These are phyloP conservation scores for Hibiscus trionum DNA, from an alignment of 345 rosid genomes.

Conservation along the genomic window DNA sequence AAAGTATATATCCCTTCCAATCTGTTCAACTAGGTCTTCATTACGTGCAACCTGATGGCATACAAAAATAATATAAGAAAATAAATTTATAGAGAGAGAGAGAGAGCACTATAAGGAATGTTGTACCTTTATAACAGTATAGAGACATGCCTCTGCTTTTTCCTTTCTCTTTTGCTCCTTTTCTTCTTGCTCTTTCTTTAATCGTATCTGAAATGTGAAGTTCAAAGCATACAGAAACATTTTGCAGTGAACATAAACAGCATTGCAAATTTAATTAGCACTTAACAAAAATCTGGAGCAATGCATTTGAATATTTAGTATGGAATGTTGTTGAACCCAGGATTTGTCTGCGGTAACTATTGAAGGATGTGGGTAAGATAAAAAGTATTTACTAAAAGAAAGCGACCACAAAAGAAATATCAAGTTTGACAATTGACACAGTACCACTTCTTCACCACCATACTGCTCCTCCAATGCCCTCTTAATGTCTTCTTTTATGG, in stretches of 20 bases:
- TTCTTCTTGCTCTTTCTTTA: not conserved
- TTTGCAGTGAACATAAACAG: not conserved
- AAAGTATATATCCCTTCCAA: conserved; percentile 65
- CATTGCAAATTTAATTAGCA: not conserved
- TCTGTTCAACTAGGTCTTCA: conserved; percentile 56
- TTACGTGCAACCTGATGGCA: conserved; percentile 2
- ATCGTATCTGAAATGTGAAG: not conserved
- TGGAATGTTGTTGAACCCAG: not conserved
- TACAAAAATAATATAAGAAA: too few species aligned
- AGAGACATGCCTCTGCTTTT: not conserved
- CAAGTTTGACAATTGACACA: not conserved
- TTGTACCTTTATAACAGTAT: not conserved
- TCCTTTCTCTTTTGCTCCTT: not conserved
- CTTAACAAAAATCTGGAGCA: not conserved
- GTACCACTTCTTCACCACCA: not conserved
- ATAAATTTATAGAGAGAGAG: not conserved
- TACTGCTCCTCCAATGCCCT: not conserved
- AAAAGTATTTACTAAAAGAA: too few species aligned
- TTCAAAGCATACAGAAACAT: too few species aligned
- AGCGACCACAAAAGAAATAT: not conserved
- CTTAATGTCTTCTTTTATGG: not conserved
- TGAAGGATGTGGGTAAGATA: not conserved
- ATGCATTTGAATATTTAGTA: not conserved
- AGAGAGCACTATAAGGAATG: not conserved
- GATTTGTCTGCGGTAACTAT: not conserved